These are phyloP conservation scores for Syzygium aqueum DNA, from an alignment of 345 rosid genomes.

Conservation along the genomic window DNA sequence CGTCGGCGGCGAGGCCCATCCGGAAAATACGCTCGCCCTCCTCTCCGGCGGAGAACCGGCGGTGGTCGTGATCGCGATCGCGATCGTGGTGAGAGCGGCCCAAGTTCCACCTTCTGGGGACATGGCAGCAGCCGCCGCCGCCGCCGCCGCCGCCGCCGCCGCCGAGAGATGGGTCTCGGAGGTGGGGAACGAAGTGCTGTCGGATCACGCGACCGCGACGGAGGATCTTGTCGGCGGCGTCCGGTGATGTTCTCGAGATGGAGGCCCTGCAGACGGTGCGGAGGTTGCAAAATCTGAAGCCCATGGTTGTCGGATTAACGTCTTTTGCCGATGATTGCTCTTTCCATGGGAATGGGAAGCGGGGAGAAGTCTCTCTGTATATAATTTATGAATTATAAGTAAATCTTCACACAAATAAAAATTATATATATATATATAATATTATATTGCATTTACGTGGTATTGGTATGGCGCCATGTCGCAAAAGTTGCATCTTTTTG, in stretches of 20 bases:
- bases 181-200: conserved; percentile 2
- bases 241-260: conserved; percentile 18
- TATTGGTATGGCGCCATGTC: neutral
- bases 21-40: conserved; percentile 71
- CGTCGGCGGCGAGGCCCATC: conserved; percentile 61
- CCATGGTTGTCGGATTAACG: conserved; percentile 15
- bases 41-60: conserved; percentile 8
- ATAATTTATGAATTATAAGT: neutral
- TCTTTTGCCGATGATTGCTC: neutral
- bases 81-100: conserved; percentile 42
- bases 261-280: conserved; percentile 29
- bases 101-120: conserved; percentile 62
- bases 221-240: conserved; percentile 2
- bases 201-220: neutral
- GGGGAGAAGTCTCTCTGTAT: neutral
- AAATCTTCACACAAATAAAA: neutral
- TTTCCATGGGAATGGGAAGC: neutral
- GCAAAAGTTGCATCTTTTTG: neutral
- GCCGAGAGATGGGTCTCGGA: conserved; percentile 6
- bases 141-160: no score
- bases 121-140: neutral
- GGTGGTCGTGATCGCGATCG: conserved; percentile 17
- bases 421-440: no score
- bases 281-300: conserved; percentile 32
- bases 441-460: no score